Base-by-base conservation (phyloP, 208 protist genomes). In the Trypanosoma cruzi region DNA sequence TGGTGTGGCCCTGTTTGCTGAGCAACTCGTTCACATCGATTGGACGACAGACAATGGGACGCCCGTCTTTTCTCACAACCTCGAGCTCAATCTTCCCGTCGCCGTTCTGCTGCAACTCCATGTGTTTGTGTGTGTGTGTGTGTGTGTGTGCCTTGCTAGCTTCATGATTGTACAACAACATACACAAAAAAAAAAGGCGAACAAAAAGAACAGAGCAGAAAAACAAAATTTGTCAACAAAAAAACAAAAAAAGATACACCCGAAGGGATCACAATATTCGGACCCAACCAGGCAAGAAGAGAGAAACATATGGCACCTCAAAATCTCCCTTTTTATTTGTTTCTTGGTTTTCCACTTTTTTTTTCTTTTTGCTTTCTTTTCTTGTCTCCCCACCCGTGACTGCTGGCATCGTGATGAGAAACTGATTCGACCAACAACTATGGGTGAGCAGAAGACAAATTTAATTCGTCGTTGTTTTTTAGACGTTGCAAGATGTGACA, bases 11-110 rank as follows among this genome's bases (percentile, higher is more conserved):
- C 28, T 83, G 22, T 49, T 80, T 71, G 26, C 58, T 73, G 28
- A 94, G 57, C 8, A 96, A 69, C 48, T 94, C 91, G 71, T 89
- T 78, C 18, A 96, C 68, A 42, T 82, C 79, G 46, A 96, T 85
- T 29, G 89, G 88, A 16, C 68, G 81, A 53, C 74, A 72, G 5
- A 80, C 62, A 32, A 94, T 60, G 22, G 79, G 71, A 6, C 54
- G 55, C 18, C 91, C 88, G 34, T 92, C 75, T 4, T 53, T 60
- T 32, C 71, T 78, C 1, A 96, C 85, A 24, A 96, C 53, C 71
- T 96, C 79, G 13, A 96, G 59, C 50, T 89, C 82, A 48, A 96
- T 77, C 10, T 80, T 57, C 13, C 72, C 58, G 28, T 71, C 62
- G 42, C 53, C 36, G 22, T 61, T 24, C 8, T 64, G 26, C 26